Evolutionary conservation across 2,329 filamentous ascomycete species (phyloP).

Genomic region (Cladorrhinum sp.): DNA sequence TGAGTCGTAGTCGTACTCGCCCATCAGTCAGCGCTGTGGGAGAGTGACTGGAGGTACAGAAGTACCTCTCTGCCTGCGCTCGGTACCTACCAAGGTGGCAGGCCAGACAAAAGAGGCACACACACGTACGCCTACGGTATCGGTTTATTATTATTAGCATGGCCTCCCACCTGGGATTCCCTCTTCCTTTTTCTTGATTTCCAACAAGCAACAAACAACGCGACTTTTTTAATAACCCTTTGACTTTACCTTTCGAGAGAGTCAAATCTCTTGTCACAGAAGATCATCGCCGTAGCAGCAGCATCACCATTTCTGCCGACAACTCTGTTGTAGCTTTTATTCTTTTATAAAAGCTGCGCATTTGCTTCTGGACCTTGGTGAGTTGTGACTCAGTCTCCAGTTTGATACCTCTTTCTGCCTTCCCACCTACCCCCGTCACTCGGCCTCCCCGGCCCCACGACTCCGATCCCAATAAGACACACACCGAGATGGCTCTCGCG

Average conservation of each 20-base stretch:
- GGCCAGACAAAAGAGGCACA: constrained; percentile 5
- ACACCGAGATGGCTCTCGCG: background rate
- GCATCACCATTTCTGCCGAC: constrained; percentile 47
- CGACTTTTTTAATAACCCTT: constrained; percentile 36
- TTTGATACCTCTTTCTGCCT: constrained; percentile 30
- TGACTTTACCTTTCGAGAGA: constrained; percentile 47
- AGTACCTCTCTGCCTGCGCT: background rate
- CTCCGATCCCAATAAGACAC: background rate
- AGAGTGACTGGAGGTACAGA: background rate
- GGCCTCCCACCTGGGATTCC: constrained; percentile 31
- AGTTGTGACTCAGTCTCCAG: constrained; percentile 26
- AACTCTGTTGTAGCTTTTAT: constrained; percentile 19
- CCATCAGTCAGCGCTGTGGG: background rate
- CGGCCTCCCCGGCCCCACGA: background rate
- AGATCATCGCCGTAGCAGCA: constrained; percentile 44
- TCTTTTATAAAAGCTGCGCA: constrained; percentile 20
- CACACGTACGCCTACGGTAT: constrained; percentile 5
- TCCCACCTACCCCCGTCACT: background rate
- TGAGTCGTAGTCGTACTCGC: constrained; percentile 3
- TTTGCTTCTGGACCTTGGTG: constrained; percentile 30
- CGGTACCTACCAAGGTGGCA: constrained; percentile 10
- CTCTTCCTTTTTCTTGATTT: constrained; percentile 35
- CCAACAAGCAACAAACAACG: constrained; percentile 49
- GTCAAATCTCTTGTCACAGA: constrained; percentile 57
- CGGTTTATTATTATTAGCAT: constrained; percentile 28